A percentile compares a stretch with the other conserved stretches of the same genome.
phyloP scores from a whole-genome alignment of 2,329 filamentous ascomycete genomes.

The Aureobasidium lini region DNA sequence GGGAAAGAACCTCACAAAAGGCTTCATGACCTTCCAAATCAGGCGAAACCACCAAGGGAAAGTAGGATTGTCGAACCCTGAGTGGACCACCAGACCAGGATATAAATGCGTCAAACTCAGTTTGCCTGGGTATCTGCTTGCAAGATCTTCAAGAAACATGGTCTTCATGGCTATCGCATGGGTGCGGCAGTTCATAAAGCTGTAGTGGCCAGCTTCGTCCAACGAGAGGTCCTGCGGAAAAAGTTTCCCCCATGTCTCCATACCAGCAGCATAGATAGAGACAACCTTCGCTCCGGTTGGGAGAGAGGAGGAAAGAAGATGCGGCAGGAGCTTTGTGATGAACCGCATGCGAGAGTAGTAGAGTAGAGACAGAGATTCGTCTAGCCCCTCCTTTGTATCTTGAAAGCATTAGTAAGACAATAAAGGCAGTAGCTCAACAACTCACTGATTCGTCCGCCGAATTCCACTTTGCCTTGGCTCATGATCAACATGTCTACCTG shows the following conservation, averaged over 20 bases:
- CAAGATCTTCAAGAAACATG: conserved; percentile 20
- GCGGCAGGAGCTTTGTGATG: conserved; percentile 18
- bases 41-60: conserved; percentile 19
- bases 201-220: conserved; percentile 14
- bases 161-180: conserved; percentile 20
- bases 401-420: background rate
- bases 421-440: too few relatives aligned
- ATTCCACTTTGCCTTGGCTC: conserved; percentile 30
- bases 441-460: conserved; percentile 14
- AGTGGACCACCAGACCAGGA: conserved; percentile 21
- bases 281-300: conserved; percentile 17
- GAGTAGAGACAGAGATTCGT: conserved; percentile 18
- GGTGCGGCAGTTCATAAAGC: conserved; percentile 15
- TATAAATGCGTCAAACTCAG: conserved; percentile 18
- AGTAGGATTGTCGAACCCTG: conserved; percentile 11
- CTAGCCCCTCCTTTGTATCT: conserved; percentile 22
- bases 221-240: conserved; percentile 19
- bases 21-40: background rate
- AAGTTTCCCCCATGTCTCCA: conserved; percentile 14
- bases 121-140: conserved; percentile 16
- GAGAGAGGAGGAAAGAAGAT: conserved; percentile 15
- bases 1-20: conserved; percentile 14
- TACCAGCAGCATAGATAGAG: conserved; percentile 19
- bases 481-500: conserved; percentile 34
- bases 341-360: conserved; percentile 23